Base-by-base conservation (phyloP, 495 filamentous ascomycete genomes). In the Filosporella fistucella region DNA sequence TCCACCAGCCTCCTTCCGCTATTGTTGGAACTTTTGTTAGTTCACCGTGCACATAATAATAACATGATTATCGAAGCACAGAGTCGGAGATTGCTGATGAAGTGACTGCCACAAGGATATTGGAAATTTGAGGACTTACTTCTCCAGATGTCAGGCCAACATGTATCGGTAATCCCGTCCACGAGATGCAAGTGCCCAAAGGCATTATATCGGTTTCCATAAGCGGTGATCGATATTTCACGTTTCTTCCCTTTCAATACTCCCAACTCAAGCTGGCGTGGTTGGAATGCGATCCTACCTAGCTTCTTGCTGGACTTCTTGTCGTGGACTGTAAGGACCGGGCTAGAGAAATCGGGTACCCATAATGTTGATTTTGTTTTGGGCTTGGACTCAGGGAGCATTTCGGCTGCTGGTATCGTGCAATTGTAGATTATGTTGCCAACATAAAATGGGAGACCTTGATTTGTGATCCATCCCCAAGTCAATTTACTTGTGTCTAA, bases 391-490 rank as follows among this genome's bases (percentile, higher is more conserved):
- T 54, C 45, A n/a, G n/a, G n/a, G n/a, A n/a, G n/a, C n/a, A n/a
- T n/a, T n/a, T n/a, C n/a, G n/a, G n/a, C n/a, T n/a, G n/a, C n/a
- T n/a, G n/a, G n/a, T n/a, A n/a, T n/a, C 10, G 10, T 30, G 47
- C 47, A 52, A 20, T 48, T 32, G 37, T 61, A 61, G 2, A 32
- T 49, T 9, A 61, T 33, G 25, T 61, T 61, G 6, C 58, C 58
- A 20, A 46, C 58, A 28, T 61, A 61, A 26, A 61, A 61, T 7
- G 58, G 58, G 13, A 56, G 49, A 8, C 52, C 52, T 42, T 56
- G 55, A 28, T 22, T 11, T 13, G 33, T 44, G 24, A 50, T 45
- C 22, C 58, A 29, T 12, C 58, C 58, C 45, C 47, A 58, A 14
- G 14, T 45, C 13, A 58, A 13, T 2, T 29, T 38, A 6, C 14